Evolutionary conservation across 2,329 filamentous ascomycete genomes (phyloP), one percentile per base, ranked within the genome.

Genomic region (Curvularia sp.): DNA sequence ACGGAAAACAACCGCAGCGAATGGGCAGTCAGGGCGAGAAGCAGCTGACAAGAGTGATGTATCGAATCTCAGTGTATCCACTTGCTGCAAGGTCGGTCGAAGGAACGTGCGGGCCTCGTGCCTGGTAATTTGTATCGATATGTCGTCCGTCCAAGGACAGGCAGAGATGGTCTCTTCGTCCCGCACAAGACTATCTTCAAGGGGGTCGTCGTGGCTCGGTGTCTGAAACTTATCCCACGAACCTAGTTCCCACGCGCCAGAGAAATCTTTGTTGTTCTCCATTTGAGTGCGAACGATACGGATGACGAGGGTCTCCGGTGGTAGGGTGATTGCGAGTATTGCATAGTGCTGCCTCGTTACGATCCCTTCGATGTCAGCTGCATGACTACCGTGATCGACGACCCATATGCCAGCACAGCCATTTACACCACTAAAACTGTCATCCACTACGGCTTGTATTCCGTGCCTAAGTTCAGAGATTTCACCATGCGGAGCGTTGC

Each of bases 391-490:
- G 46, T 72, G 51, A 47, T 74, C 68, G 2, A 81, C 42, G 1
- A 76, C 63, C 78, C 78, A 82, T 0, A 80, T 44, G 12, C 74
- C 71, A 6, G 71, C 75, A 48, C 70, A 72, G 6, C 75, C 75
- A 35, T 64, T 66, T 53, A 77, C 67, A 5, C 66, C 67, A n/a
- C 69, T 71, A 28, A 69, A 69, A 44, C 58, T 66, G 38, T 67
- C 61, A 38, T 74, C 71, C 0, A 74, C 64, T 12, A 75, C 49
- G 9, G 79, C 80, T 48, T 81, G 76, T 15, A 80, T 43, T 3
- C 81, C 81, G 35, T 62, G 52, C 38, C 80, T 67, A 18, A 83
- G 64, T 61, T 83, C 81, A 0, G 80, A 77, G 1, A 83, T 66
- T 4, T 75, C 60, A 10, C 81, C 80, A 60, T 78, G 75, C 30